Percentiles rank a stretch among this genome's conserved stretches.
These are phyloP conservation scores for Microstegium vimineum DNA, from an alignment of 176 grass and related monocot genomes.

Conservation along the genomic window DNA sequence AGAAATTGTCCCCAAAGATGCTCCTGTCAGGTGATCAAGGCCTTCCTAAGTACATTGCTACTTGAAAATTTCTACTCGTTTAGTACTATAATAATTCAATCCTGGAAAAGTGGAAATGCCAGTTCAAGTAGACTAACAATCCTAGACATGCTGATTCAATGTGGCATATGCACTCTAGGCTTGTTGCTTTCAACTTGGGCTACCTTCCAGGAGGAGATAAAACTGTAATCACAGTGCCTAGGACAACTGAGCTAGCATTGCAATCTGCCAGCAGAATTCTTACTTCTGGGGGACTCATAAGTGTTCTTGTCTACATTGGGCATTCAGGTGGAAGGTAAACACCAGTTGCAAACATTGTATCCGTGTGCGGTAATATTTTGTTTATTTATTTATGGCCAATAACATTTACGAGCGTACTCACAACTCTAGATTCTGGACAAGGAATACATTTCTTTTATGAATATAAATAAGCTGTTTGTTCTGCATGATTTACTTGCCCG, in stretches of 20 bases:
- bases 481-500: not conserved
- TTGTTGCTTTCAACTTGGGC: slow-evolving; percentile 91
- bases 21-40: slow-evolving; percentile 57
- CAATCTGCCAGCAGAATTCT: slow-evolving; percentile 72
- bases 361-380: not conserved
- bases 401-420: not conserved
- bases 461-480: slow-evolving; percentile 2
- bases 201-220: slow-evolving; percentile 93
- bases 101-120: not conserved
- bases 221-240: slow-evolving; percentile 63
- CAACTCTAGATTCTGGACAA: not conserved
- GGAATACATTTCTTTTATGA: not conserved
- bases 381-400: not conserved
- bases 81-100: not conserved
- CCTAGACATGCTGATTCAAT: not conserved
- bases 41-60: not conserved
- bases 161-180: slow-evolving; percentile 34
- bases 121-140: not conserved
- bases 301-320: slow-evolving; percentile 81
- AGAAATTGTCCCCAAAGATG: slow-evolving; percentile 66
- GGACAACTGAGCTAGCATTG: slow-evolving; percentile 68
- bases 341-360: not conserved
- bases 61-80: slow-evolving; percentile 5
- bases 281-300: slow-evolving; percentile 58
- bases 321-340: slow-evolving; percentile 91